Evolutionary conservation across 1,139 yeast genomes (phyloP), one percentile per base, ranked within the genome.

Genomic region (Geotrichum fermentans): DNA sequence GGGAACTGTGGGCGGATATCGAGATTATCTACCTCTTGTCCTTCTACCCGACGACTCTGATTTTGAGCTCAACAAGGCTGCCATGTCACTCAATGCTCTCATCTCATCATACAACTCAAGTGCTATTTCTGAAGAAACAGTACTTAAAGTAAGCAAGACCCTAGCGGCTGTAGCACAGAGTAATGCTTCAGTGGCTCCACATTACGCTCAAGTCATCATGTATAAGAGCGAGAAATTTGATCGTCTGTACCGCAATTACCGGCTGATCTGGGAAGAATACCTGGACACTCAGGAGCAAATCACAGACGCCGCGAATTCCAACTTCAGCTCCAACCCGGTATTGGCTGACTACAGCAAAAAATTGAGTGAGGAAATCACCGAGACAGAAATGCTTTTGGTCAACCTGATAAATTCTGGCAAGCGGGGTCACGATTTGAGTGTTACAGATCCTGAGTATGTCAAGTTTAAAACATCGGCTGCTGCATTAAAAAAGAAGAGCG

Each of bases 1-100:
- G 13, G 66, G 66, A 4, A 51, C 56, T 11, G 64, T 60, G 2
- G 62, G 62, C 21, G 45, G 40, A 5, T 50, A 48, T 16, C 51
- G 61, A 33, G 64, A 58, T 21, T 62, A 62, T 40, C 51, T 62
- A 37, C 66, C 66, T 17, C 47, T 63, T 48, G 52, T 64, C 17
- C 50, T 57, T 36, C 52, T 61, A 21, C 65, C 65, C 5, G 64
- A 63, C 42, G 58, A 55, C 16, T 47, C 53, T 5, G 62, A 63
- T 43, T 57, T 58, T 13, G 39, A 54, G 17, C 45, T 63, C 22
- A 57, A 55, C 40, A 55, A 49, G 5, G 62, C 58, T 13, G 54
- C 62, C 49, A 57, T 57, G 59, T 55, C 61, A 4, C 51, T 62
- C 32, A 62, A 62, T 48, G 65, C 58, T 41, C 57, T 62, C 43